Conservation (phyloP, 164 flowering plant genomes). For the Chloranthus sessilifolius region DNA sequence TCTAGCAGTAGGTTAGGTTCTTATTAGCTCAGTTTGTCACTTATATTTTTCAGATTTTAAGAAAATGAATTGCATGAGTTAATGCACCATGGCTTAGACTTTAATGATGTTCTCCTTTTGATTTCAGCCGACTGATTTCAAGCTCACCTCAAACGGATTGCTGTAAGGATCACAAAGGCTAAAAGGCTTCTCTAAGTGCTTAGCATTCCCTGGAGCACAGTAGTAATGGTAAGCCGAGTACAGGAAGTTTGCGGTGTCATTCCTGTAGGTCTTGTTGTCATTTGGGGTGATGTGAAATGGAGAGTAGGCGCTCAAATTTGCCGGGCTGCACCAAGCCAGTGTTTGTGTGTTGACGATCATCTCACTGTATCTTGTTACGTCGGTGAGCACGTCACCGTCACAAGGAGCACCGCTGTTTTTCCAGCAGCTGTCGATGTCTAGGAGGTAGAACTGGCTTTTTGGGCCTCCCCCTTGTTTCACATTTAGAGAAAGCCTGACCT, state of each 20-base stretch:
- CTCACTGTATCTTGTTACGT: conserved; percentile 78
- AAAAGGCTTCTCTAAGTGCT: conserved; percentile 40
- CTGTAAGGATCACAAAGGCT: conserved; percentile 81
- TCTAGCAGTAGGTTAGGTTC: too few species aligned
- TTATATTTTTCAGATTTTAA: too few species aligned
- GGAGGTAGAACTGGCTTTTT: conserved; percentile 74
- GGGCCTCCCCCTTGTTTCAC: conserved; percentile 72
- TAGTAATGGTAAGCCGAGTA: conserved; percentile 73
- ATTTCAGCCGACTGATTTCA: too few species aligned
- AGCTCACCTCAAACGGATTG: too few species aligned
- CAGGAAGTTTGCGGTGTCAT: conserved; percentile 57
- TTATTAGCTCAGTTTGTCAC: too few species aligned
- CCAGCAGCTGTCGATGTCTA: conserved; percentile 87
- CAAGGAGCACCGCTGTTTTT: conserved; percentile 70
- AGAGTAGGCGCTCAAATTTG: conserved; percentile 41
- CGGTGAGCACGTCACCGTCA: conserved; percentile 64
- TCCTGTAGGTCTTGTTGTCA: conserved; percentile 41
- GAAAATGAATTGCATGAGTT: too few species aligned
- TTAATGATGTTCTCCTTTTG: too few species aligned
- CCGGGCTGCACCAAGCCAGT: conserved; percentile 56
- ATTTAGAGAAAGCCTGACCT: conserved; percentile 54
- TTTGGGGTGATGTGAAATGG: conserved; percentile 58
- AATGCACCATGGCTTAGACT: too few species aligned
- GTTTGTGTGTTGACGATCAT: conserved; percentile 80
- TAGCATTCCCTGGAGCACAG: conserved; percentile 69